A percentile compares a stretch with the other conserved stretches of the same genome.
These are phyloP conservation scores for Cyclotella cryptica DNA, from an alignment of 108 stramenopile genomes.

Conservation along the genomic window DNA sequence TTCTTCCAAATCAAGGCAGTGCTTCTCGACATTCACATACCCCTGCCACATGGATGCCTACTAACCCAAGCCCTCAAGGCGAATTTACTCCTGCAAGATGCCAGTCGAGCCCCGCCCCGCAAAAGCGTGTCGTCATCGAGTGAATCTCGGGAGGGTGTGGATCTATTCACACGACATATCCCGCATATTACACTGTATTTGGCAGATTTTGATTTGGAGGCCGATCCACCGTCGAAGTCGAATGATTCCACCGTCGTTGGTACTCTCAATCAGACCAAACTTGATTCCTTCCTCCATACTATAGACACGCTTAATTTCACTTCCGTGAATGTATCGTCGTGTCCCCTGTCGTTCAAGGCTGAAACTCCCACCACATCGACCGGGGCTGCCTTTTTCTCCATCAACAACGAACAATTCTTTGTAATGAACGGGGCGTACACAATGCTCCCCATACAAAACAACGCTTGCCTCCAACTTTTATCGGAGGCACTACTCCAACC, in stretches of 20 bases:
- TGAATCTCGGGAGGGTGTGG: conserved; percentile 24
- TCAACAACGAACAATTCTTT: conserved; percentile 19
- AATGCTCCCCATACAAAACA: conserved; percentile 42
- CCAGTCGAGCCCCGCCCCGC: not conserved
- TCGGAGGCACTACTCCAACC: conserved; percentile 35
- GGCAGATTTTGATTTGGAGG: conserved; percentile 57
- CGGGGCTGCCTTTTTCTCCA: not conserved
- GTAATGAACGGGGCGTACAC: conserved; percentile 40
- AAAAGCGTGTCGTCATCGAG: not conserved
- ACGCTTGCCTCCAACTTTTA: conserved; percentile 39
- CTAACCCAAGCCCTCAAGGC: conserved; percentile 36
- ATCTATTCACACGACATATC: conserved; percentile 45
- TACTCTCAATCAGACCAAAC: conserved; percentile 41
- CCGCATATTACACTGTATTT: conserved; percentile 56
- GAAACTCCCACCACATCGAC: not conserved
- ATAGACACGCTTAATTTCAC: conserved; percentile 34
- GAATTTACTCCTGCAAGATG: conserved; percentile 26
- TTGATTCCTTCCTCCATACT: conserved; percentile 26
- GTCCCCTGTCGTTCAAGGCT: conserved; percentile 12
- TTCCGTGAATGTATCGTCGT: not conserved
- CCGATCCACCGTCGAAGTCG: not conserved
- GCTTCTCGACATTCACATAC: conserved; percentile 45
- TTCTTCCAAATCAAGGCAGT: conserved; percentile 14
- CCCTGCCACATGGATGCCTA: conserved; percentile 35
- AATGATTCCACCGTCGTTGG: not conserved